Evolutionary conservation across 75 land plant genomes (phyloP).

Genomic region (Pinus albicaulis): DNA sequence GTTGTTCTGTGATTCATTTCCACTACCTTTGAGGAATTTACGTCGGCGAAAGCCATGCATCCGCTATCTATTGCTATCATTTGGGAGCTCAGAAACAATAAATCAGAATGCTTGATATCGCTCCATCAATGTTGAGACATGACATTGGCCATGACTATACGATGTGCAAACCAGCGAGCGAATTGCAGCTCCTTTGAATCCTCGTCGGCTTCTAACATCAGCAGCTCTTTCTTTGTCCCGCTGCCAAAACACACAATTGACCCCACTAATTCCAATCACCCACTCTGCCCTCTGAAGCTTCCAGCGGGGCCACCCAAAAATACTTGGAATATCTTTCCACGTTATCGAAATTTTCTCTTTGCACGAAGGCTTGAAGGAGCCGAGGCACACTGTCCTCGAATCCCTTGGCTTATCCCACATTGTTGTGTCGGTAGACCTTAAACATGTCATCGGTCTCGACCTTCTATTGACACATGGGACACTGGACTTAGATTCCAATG

Average conservation of each 20-base stretch:
- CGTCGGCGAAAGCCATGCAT: neutral
- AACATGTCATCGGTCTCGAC: conserved; percentile 78
- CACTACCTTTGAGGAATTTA: no score
- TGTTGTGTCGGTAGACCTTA: conserved; percentile 15
- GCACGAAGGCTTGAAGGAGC: no score
- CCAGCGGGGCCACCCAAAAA: conserved; percentile 27
- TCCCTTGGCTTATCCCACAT: neutral
- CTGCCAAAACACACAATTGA: neutral
- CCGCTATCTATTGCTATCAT: conserved; percentile 8
- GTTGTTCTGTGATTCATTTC: no score
- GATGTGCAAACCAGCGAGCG: conserved; percentile 50
- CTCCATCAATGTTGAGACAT: conserved; percentile 57
- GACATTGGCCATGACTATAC: conserved; percentile 55
- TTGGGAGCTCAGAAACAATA: conserved; percentile 34
- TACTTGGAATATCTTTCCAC: neutral
- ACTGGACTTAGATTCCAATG: conserved; percentile 86
- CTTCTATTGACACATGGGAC: conserved; percentile 84
- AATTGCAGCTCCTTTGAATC: neutral
- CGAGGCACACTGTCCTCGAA: neutral
- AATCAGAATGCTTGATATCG: conserved; percentile 67
- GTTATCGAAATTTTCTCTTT: neutral
- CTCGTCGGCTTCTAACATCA: neutral
- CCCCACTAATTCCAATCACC: neutral
- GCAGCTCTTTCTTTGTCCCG: neutral
- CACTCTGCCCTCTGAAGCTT: conserved; percentile 23